These are phyloP conservation scores for Sugiyamaella sp. DNA, from an alignment of 1,139 yeast genomes.

Conservation along the genomic window DNA sequence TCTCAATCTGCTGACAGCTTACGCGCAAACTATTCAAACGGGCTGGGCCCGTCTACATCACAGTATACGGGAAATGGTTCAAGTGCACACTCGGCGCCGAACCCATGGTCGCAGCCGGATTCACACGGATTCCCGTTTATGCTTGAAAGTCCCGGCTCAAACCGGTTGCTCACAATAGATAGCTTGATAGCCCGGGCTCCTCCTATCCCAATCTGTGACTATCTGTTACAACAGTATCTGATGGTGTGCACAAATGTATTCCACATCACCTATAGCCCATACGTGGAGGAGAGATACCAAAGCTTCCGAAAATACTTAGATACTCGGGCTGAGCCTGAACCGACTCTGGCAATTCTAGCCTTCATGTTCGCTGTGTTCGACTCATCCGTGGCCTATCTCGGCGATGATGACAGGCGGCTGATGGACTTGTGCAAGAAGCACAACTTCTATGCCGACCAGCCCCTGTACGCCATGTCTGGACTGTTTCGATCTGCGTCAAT, in stretches of 20 bases:
- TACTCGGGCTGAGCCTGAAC: conserved; percentile 2
- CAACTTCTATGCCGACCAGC: conserved; percentile 14
- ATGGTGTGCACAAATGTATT: conserved; percentile 17
- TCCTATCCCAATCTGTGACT: conserved; percentile 21
- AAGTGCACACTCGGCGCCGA: background rate
- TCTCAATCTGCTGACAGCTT: no score
- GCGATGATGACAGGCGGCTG: conserved; percentile 15
- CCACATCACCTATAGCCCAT: conserved; percentile 19
- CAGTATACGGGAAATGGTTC: background rate
- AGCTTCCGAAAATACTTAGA: conserved; percentile 15
- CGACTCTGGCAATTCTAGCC: conserved; percentile 12
- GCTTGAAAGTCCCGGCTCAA: background rate
- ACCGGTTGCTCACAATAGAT: conserved; percentile 2
- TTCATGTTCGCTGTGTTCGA: conserved; percentile 19
- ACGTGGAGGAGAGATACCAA: conserved; percentile 14
- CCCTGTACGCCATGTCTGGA: conserved; percentile 10
- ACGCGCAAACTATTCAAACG: no score
- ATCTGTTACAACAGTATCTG: conserved; percentile 18
- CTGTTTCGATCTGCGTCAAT: conserved; percentile 16
- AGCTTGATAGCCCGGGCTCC: conserved; percentile 15
- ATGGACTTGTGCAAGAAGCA: conserved; percentile 3
- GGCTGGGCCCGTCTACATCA: no score
- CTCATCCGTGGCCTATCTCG: conserved; percentile 18
- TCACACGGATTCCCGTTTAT: conserved; percentile 14
- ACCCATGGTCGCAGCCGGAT: conserved; percentile 12